phyloP scores from a whole-genome alignment of 768 basidiomycete genomes.

The Tubosaeta sp. region DNA sequence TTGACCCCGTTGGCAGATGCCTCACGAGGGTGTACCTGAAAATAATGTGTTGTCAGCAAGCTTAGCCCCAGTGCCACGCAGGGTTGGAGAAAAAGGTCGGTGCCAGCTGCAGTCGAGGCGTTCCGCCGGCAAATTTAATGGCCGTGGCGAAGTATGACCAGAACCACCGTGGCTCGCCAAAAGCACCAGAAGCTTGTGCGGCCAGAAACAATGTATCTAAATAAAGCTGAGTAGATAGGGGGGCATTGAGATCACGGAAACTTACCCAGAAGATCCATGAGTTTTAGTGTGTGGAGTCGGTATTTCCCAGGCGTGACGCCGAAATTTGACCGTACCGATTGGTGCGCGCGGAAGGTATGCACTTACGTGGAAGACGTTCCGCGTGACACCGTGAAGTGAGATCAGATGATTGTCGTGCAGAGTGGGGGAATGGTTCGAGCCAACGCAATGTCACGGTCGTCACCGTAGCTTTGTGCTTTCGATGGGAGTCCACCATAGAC shows the following conservation, averaged over 20 bases:
- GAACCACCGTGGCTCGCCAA: neutral
- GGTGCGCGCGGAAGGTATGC: neutral
- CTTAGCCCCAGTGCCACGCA: neutral
- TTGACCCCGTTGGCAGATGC: neutral
- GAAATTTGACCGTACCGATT: neutral
- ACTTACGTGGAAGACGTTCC: neutral
- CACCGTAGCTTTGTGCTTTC: neutral
- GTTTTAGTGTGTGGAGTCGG: neutral
- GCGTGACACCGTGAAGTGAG: neutral
- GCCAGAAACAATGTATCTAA: neutral
- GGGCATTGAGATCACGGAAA: neutral
- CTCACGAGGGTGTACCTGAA: neutral
- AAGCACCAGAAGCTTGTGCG: neutral
- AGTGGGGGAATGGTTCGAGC: neutral
- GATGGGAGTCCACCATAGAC: neutral
- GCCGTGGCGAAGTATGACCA: neutral
- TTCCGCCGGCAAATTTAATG: no score
- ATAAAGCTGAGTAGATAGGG: neutral
- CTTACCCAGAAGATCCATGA: neutral
- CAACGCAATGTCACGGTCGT: neutral
- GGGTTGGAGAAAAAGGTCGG: neutral
- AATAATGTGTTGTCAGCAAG: neutral
- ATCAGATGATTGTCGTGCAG: neutral
- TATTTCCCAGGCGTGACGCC: neutral
- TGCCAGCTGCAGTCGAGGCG: neutral